These are phyloP conservation scores for Phytophthora melonis DNA, from an alignment of 352 stramenopile genomes.

Conservation along the genomic window DNA sequence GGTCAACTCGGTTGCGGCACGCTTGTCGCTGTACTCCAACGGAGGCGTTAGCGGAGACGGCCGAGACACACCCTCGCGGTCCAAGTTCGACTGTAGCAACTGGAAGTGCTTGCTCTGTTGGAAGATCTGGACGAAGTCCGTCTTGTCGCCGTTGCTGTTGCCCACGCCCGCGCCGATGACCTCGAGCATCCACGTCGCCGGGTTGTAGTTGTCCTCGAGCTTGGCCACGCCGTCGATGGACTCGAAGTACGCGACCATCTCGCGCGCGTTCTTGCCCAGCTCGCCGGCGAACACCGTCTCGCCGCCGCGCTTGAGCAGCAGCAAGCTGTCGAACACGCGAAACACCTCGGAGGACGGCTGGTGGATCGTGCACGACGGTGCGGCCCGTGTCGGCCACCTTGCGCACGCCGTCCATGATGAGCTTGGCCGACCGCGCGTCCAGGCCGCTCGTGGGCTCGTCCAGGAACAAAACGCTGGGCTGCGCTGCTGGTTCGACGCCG, in stretches of 20 bases:
- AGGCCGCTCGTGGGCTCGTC: constrained; percentile 59
- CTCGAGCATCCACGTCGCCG: constrained; percentile 52
- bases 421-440: constrained; percentile 54
- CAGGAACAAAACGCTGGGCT: no score
- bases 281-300: constrained; percentile 43
- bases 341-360: constrained; percentile 66
- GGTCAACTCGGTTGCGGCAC: constrained; percentile 25
- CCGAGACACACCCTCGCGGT: constrained; percentile 39
- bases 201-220: constrained; percentile 82
- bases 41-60: constrained; percentile 33
- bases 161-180: constrained; percentile 58
- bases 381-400: no score
- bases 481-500: no score
- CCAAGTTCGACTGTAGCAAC: constrained; percentile 38
- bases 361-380: constrained; percentile 89
- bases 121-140: constrained; percentile 52
- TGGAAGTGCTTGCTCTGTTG: constrained; percentile 35
- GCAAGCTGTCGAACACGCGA: constrained; percentile 1
- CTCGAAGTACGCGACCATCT: constrained; percentile 25
- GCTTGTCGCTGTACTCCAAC: constrained; percentile 48
- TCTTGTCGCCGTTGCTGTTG: constrained; percentile 34
- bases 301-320: constrained; percentile 8
- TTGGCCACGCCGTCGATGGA: constrained; percentile 36
- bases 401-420: no score
- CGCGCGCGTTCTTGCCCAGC: constrained; percentile 42